Base-by-base conservation (phyloP, 495 filamentous ascomycete genomes). In the Friedmanniomyces endolithicus region DNA sequence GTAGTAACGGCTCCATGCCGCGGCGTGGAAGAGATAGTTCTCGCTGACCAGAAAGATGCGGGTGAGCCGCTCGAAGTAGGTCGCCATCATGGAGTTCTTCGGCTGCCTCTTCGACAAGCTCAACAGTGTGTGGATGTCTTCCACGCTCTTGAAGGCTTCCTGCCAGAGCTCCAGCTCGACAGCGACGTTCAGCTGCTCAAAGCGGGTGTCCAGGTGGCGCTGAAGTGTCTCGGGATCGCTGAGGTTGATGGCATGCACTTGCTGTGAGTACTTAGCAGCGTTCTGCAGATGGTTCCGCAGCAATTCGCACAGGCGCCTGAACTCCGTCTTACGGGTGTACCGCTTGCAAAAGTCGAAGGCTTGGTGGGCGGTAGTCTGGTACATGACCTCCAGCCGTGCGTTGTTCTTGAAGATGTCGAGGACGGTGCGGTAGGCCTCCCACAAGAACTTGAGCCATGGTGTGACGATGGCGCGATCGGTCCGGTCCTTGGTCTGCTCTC, bases 71-170 rank as follows among this genome's bases (percentile, higher is more conserved):
- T 98, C 94, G 73, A 97, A 98, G 80, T 98, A 98, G 74, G 97
- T 98, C 70, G 94, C 92, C 92, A 98, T 98, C 90, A 97, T 96
- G 60, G 95, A 78, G 70, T 96, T 95, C 83, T 96, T 96, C n/a
- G 92, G 85, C 37, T 89, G 90, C 48, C 90, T 86, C 80, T 98
- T 98, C 87, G 92, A 97, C 57, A 97, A 79, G 77, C 83, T 97
- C 59, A 98, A 80, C 55, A 98, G 81, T n/a, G 88, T 95, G 72
- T 98, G 92, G 63, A 97, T 98, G 71, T 98, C 92, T 71, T 98
- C 92, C 50, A 98, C 88, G 66, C 89, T 95, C 64, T 90, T 84
- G 82, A 98, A 98, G 57, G 92, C 92, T 74, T 98, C 92, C 72
- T 98, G 92, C 94, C 92, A 98, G 43, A 98, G 75, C 72, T 98